phyloP scores from a whole-genome alignment of 1,284 basidiomycete species.

The Tilletia caries region DNA sequence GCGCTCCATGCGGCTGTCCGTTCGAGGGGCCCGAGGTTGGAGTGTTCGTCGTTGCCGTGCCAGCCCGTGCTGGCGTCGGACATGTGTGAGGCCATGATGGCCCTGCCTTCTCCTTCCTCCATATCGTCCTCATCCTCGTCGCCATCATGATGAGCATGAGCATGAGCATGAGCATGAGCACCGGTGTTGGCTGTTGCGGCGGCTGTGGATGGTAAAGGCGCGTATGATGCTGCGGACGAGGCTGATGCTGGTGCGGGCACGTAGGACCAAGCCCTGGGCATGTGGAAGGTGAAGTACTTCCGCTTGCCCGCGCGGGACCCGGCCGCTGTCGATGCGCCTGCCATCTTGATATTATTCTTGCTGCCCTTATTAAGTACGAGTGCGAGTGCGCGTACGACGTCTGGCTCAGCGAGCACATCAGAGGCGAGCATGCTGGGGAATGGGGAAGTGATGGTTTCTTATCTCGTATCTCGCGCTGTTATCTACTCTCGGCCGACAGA shows the following conservation, averaged over 20 bases:
- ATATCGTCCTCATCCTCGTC: slow-evolving; percentile 6
- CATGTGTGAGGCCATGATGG: slow-evolving; percentile 5
- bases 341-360: no score
- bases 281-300: not conserved
- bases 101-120: not conserved
- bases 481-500: not conserved
- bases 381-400: no score
- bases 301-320: not conserved
- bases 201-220: not conserved
- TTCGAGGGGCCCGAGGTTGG: not conserved
- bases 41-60: not conserved
- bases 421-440: no score
- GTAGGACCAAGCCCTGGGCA: slow-evolving; percentile 8
- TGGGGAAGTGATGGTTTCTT: no score
- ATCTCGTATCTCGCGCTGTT: not conserved
- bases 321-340: no score
- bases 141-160: not conserved
- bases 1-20: not conserved
- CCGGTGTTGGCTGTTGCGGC: not conserved
- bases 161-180: no score
- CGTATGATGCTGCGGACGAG: not conserved
- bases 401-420: no score
- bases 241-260: not conserved
- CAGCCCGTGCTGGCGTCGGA: not conserved
- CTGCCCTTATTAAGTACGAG: no score